Conservation (phyloP, 2,329 filamentous ascomycete genomes). For the Sclerotinia subarctica region DNA sequence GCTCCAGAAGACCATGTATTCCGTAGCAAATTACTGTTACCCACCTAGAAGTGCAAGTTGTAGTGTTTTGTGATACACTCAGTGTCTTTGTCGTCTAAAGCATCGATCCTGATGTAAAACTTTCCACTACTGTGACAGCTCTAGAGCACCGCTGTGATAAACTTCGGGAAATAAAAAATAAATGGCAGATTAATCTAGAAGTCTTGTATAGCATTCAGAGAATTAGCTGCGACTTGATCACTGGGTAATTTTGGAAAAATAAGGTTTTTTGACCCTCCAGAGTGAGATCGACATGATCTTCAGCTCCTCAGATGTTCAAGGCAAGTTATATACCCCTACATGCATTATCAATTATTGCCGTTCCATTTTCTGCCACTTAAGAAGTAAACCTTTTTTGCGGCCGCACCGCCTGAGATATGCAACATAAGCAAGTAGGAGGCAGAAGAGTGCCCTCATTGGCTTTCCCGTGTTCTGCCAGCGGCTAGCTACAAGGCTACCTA, state of each 20-base stretch:
- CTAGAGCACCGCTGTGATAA: not conserved
- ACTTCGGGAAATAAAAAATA: not conserved
- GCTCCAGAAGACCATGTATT: not conserved
- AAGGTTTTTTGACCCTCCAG: rapidly evolving
- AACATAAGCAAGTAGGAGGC: not conserved
- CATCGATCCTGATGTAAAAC: too few relatives aligned
- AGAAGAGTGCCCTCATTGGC: not conserved
- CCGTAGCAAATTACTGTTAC: not conserved
- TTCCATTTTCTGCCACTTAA: not conserved
- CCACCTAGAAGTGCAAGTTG: too few relatives aligned
- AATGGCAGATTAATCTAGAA: too few relatives aligned
- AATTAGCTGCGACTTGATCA: not conserved
- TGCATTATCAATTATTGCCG: not conserved
- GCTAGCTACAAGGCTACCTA: not conserved
- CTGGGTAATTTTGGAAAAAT: not conserved
- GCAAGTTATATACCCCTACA: not conserved
- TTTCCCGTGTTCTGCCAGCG: not conserved
- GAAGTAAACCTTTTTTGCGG: not conserved
- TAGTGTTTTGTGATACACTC: too few relatives aligned
- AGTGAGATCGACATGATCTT: not conserved
- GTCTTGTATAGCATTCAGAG: too few relatives aligned
- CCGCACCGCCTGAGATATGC: not conserved
- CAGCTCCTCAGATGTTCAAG: not conserved
- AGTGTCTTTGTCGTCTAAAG: too few relatives aligned
- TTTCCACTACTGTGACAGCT: too few relatives aligned